These are phyloP conservation scores for Nemania bipapillata DNA, from an alignment of 2,329 filamentous ascomycete species.

Conservation along the genomic window DNA sequence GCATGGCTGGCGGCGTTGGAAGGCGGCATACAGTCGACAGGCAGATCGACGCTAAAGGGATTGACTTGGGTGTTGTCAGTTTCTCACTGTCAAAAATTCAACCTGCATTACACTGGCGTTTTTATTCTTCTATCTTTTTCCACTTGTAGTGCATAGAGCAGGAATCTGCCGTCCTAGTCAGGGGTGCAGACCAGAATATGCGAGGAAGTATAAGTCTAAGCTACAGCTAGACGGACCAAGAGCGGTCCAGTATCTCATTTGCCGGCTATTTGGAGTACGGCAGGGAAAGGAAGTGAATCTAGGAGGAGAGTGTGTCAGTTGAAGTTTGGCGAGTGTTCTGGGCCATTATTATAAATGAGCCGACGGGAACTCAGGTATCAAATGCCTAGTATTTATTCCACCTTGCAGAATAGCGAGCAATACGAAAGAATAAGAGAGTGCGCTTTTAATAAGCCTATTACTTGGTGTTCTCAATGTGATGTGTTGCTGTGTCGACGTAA, in stretches of 20 bases:
- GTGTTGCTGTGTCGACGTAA: too few species aligned
- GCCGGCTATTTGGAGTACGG: too few species aligned
- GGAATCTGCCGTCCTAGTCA: constrained; percentile 16
- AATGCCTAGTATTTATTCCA: too few species aligned
- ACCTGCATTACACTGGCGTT: constrained; percentile 42
- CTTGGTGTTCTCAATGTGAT: too few species aligned
- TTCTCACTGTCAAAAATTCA: constrained; percentile 26
- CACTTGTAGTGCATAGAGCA: constrained; percentile 36
- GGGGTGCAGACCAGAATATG: constrained; percentile 25
- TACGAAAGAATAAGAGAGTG: too few species aligned
- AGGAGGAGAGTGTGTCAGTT: too few species aligned
- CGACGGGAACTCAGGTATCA: too few species aligned
- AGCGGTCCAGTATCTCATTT: neutral
- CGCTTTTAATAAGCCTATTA: too few species aligned
- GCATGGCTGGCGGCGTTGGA: constrained; percentile 48
- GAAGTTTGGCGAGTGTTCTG: too few species aligned
- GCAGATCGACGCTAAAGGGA: constrained; percentile 41
- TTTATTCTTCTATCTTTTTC: constrained; percentile 28
- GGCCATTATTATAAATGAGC: too few species aligned
- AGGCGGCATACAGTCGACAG: constrained; percentile 44
- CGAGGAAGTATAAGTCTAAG: constrained; percentile 5
- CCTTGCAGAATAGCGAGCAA: too few species aligned
- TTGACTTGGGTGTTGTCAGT: constrained; percentile 33
- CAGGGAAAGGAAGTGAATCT: too few species aligned
- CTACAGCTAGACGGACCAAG: neutral